Evolutionary conservation across 352 stramenopile genomes (phyloP).

Genomic region (Phytophthora citricola): DNA sequence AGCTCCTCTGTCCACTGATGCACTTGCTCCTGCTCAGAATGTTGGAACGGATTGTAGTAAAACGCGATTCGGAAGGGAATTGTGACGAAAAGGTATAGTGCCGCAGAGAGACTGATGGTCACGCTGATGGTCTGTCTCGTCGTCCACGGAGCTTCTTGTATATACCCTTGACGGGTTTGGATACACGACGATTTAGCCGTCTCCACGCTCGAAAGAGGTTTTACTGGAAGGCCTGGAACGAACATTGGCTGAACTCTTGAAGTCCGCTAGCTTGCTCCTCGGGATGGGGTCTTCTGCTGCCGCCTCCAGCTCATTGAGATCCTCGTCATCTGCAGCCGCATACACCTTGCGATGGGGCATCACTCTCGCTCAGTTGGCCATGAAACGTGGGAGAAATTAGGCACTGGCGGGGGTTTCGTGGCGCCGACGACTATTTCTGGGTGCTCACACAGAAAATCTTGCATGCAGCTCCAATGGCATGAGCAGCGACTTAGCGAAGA

Average conservation of each 20-base stretch:
- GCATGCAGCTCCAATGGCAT: too few relatives aligned
- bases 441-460: too few relatives aligned
- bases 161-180: neutral
- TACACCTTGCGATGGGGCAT: constrained; percentile 39
- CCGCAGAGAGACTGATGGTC: constrained; percentile 14
- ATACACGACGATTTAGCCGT: constrained; percentile 13
- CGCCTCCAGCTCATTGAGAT: constrained; percentile 8
- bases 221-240: constrained; percentile 4
- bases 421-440: too few relatives aligned
- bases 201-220: constrained; percentile 5
- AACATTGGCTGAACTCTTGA: neutral
- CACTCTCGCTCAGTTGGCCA: neutral
- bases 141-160: constrained; percentile 34
- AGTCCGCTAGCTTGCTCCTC: neutral
- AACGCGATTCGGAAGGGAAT: constrained; percentile 36
- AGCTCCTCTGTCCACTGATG: constrained; percentile 28
- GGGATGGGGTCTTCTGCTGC: constrained; percentile 5
- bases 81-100: constrained; percentile 33
- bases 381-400: neutral
- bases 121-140: constrained; percentile 26
- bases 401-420: too few relatives aligned
- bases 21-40: constrained; percentile 1
- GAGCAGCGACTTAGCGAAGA: too few relatives aligned
- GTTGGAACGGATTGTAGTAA: constrained; percentile 31
- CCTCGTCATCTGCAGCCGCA: constrained; percentile 12